Base-by-base conservation (phyloP, 257 asterid genomes). In the Nicotiana undulata region DNA sequence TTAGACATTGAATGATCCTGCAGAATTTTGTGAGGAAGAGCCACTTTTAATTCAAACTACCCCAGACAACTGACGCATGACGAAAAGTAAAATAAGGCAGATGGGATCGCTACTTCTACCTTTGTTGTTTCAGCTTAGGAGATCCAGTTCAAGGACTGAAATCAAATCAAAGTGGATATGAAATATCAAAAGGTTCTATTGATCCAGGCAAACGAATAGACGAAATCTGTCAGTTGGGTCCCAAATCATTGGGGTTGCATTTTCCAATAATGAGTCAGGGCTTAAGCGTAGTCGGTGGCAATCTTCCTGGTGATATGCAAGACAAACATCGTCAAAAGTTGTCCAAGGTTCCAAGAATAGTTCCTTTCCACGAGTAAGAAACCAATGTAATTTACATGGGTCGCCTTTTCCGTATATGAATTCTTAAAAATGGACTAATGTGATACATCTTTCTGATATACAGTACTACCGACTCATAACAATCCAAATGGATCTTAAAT, bases 131-230 rank as follows among this genome's bases (percentile, higher is more conserved):
- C 24, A 49, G 26, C 61, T 49, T 46, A 7, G 40, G 61, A 28
- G 79, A 26, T 74, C 61, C 61, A 74, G 61, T 74, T 74, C 78
- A 46, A 72, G 78, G 78, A 74, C 40, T 46, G 61, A 74, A 22
- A 24, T 49, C 51, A 74, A 74, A 13, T 49, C 34, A 49, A 46
- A 24, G 40, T 9, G 79, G 61, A 24, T 74, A 24, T 0, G 9
- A 74, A 49, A 24, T 74, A 26, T 49, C 15, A 49, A 74, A 44
- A 24, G 79, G 24, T 49, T 74, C 61, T 24, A 53, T 49, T 74
- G 24, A 49, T 74, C 61, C 63, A 24, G 26, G 26, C 40, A 74
- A 70, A 11, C 12, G 77, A 70, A 72, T 46, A 12, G 58, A 13
- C 20, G 6, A 70, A 68, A 44, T 12, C 49, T 70, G 59, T 44